These are phyloP conservation scores for Populus alba DNA, from an alignment of 345 rosid species.

Conservation along the genomic window DNA sequence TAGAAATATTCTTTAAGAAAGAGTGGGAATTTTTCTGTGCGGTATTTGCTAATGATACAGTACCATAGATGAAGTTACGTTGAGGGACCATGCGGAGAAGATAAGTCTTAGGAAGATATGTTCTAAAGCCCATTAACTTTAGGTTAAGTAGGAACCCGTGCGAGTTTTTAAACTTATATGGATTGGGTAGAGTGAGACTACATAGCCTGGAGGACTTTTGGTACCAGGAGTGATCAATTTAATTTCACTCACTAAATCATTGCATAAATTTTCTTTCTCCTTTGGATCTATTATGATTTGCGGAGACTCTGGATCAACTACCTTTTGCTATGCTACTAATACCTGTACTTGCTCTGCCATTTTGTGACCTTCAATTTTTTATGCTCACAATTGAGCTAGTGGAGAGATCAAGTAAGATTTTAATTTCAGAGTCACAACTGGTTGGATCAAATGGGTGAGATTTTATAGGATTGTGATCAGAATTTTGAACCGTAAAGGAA, in stretches of 20 bases:
- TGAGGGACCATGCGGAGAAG: neutral
- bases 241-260: too few species aligned
- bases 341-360: too few species aligned
- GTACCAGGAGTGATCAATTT: neutral
- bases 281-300: neutral
- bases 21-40: too few species aligned
- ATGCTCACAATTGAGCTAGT: too few species aligned
- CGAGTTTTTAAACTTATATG: neutral
- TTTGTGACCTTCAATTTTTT: too few species aligned
- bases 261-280: neutral
- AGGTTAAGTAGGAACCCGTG: neutral
- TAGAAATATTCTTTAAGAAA: too few species aligned
- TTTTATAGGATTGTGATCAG: neutral
- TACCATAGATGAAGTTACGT: neutral
- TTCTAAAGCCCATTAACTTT: too few species aligned
- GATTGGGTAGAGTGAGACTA: neutral
- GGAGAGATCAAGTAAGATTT: neutral
- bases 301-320: neutral
- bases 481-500: neutral
- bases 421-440: neutral
- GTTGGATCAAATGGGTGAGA: neutral
- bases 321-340: too few species aligned
- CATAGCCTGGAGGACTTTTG: neutral
- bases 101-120: neutral
- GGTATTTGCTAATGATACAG: too few species aligned